Evolutionary conservation across 2,329 filamentous ascomycete genomes (phyloP), one percentile per base, ranked within the genome.

Genomic region (Cladorrhinum sp.): DNA sequence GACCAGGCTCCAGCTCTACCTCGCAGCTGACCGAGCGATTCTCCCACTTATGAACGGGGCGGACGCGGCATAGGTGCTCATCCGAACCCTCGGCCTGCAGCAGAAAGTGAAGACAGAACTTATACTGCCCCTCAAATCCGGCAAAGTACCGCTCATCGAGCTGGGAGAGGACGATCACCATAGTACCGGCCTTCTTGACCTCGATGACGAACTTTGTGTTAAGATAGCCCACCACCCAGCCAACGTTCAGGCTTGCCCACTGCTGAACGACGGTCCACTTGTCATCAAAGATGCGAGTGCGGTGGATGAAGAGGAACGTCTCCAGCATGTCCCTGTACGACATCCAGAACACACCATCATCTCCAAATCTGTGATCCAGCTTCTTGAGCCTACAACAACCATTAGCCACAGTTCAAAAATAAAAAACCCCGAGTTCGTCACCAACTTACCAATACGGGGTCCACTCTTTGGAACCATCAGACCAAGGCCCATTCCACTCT

Each of bases 291-390:
- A 88, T 79, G 0, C 85, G 78, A 0, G 86, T 88, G 12, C 85
- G 79, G 68, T 88, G 84, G 57, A 88, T 82, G 65, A 82, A 80
- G 52, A 82, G 80, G 67, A 84, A 88, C 66, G 86, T 87, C 64
- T 81, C 80, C 10, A 88, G 78, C 59, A 88, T 76, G 66, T 88
- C 85, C 52, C 82, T 77, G 66, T 86, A 87, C 1, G 82, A 79
- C 62, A 87, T 86, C 84, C 84, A 87, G 68, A 87, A 87, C 12
- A 85, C 82, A 0, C 83, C 85, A 66, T 87, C 84, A 64, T 82
- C 83, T 23, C 84, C 84, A 60, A 87, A 87, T 26, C 78, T 79
- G 68, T 86, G 84, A 46, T 76, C 77, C 1, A 87, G 79, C 70
- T 86, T 84, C 60, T 80, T 74, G 55, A 85, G 42, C 42, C 36